These are phyloP conservation scores for Zygosaccharomyces pseudorouxii DNA, from an alignment of 805 yeast species.

Conservation along the genomic window DNA sequence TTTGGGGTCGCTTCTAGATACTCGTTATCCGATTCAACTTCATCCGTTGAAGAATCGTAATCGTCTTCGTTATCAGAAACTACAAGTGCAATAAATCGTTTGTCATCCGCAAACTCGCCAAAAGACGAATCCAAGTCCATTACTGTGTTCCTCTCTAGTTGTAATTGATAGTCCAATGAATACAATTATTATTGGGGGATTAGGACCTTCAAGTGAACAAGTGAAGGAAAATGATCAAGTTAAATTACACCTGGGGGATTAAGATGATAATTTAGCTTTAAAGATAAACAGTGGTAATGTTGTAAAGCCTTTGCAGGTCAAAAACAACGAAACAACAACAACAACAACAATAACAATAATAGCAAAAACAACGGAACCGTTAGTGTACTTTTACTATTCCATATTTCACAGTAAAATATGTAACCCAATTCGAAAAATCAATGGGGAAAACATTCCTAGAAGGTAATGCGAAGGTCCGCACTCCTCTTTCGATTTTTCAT, in stretches of 20 bases:
- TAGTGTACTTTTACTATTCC: not conserved
- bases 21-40: not conserved
- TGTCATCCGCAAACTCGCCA: constrained; percentile 23
- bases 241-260: not conserved
- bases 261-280: not conserved
- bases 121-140: constrained; percentile 29
- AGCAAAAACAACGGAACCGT: not conserved
- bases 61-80: constrained; percentile 33
- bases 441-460: not conserved
- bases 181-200: no score
- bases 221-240: not conserved
- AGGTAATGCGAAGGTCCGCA: not conserved
- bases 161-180: no score
- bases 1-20: not conserved
- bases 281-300: not conserved
- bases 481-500: not conserved
- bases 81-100: constrained; percentile 31
- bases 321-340: not conserved
- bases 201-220: not conserved
- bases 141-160: not conserved
- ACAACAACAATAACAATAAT: not conserved
- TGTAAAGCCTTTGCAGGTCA: not conserved
- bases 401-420: not conserved
- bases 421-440: not conserved
- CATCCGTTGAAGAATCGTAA: constrained; percentile 16